phyloP scores from a whole-genome alignment of 257 asterid genomes.

The Nicotiana knightiana region DNA sequence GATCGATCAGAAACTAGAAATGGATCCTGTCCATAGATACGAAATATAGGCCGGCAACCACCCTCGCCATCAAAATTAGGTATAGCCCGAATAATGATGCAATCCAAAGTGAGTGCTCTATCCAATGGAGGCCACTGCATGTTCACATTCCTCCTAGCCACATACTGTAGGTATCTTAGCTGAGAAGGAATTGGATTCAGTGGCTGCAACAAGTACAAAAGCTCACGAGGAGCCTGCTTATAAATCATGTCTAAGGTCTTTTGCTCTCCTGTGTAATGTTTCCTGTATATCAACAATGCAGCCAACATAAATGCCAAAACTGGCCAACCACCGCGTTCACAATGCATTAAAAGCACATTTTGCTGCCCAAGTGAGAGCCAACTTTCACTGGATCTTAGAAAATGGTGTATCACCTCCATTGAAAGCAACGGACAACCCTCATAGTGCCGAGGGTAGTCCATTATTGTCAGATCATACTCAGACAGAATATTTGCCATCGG shows the following conservation, averaged over 20 bases:
- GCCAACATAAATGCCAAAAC: slow-evolving; percentile 92
- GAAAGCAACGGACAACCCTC: slow-evolving; percentile 91
- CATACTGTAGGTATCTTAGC: slow-evolving; percentile 81
- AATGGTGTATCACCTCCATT: slow-evolving; percentile 94
- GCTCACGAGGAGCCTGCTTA: slow-evolving; percentile 91
- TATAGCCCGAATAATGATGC: slow-evolving; percentile 77
- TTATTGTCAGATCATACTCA: slow-evolving; percentile 76
- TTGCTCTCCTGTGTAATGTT: slow-evolving; percentile 75
- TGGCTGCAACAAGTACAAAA: slow-evolving; percentile 68
- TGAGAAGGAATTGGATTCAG: slow-evolving; percentile 92
- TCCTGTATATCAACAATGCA: slow-evolving; percentile 70
- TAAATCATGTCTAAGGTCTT: slow-evolving; percentile 91
- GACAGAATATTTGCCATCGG: slow-evolving; percentile 63
- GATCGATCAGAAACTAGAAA: slow-evolving; percentile 54
- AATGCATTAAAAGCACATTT: slow-evolving; percentile 86
- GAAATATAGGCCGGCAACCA: slow-evolving; percentile 86
- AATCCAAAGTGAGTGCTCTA: slow-evolving; percentile 80
- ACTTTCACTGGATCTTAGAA: slow-evolving; percentile 85
- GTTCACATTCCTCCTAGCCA: slow-evolving; percentile 80
- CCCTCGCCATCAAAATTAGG: slow-evolving; percentile 82
- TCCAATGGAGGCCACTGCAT: slow-evolving; percentile 93
- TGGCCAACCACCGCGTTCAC: slow-evolving; percentile 97
- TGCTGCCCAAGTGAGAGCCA: slow-evolving; percentile 93
- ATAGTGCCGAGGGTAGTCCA: slow-evolving; percentile 92
- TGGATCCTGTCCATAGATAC: slow-evolving; percentile 82